Evolutionary conservation across 2,329 filamentous ascomycete species (phyloP).

Genomic region (Curvularia lunata): DNA sequence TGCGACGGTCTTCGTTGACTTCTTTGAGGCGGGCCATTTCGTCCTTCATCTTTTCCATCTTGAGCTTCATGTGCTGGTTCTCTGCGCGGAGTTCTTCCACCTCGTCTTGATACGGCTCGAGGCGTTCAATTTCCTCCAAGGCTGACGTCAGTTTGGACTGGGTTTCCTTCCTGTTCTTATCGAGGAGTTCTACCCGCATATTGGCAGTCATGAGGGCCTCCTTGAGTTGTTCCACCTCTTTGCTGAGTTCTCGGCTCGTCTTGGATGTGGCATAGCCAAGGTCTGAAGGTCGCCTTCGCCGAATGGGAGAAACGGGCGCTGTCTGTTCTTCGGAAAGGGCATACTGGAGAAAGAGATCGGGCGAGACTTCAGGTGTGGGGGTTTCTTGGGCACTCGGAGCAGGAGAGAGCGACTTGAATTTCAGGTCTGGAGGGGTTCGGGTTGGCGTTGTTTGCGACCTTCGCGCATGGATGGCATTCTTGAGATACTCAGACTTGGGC

Average conservation of each 20-base stretch:
- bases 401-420: constrained; percentile 12
- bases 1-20: constrained; percentile 23
- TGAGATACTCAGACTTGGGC: constrained; percentile 45
- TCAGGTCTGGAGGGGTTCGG: constrained; percentile 16
- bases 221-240: constrained; percentile 36
- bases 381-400: constrained; percentile 11
- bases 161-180: constrained; percentile 40
- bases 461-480: constrained; percentile 41
- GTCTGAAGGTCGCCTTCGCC: constrained; percentile 37
- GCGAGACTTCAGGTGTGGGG: constrained; percentile 17
- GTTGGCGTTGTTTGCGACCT: constrained; percentile 34
- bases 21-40: constrained; percentile 25
- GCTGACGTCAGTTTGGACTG: constrained; percentile 35
- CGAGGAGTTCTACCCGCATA: constrained; percentile 41
- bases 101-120: constrained; percentile 37
- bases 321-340: constrained; percentile 44
- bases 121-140: constrained; percentile 33
- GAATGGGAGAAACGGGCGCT: constrained; percentile 36
- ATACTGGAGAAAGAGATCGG: constrained; percentile 30
- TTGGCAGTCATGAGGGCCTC: constrained; percentile 39
- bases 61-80: constrained; percentile 30
- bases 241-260: constrained; percentile 39
- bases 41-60: constrained; percentile 30
- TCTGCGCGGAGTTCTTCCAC: constrained; percentile 35
- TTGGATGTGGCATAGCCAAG: constrained; percentile 31